Evolutionary conservation across 495 filamentous ascomycete genomes (phyloP).

Genomic region (Talaromyces thailandensis): DNA sequence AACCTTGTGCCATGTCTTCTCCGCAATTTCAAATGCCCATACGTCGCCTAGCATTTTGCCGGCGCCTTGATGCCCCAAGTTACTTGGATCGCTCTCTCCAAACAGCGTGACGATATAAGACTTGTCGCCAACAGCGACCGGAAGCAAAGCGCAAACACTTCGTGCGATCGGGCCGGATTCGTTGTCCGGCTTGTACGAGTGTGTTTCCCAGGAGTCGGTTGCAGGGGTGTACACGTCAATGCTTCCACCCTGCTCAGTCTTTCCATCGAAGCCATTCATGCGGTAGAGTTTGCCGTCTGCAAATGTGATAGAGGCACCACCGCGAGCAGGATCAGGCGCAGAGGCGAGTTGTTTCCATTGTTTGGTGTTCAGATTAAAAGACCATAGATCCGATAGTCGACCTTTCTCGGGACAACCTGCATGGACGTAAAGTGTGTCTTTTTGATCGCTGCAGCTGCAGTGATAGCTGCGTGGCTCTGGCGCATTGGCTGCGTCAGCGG

Average conservation of each 20-base stretch:
- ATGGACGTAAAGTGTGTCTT: slow-evolving; percentile 55
- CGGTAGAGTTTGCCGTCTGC: slow-evolving; percentile 51
- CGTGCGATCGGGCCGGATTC: slow-evolving; percentile 20
- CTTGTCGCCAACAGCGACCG: slow-evolving; percentile 41
- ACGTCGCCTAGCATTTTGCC: slow-evolving; percentile 63
- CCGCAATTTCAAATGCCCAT: slow-evolving; percentile 61
- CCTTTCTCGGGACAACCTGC: slow-evolving; percentile 56
- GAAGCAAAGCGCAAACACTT: slow-evolving; percentile 37
- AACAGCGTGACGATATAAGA: slow-evolving; percentile 56
- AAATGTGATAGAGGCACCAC: slow-evolving; percentile 55
- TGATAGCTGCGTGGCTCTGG: slow-evolving; percentile 43
- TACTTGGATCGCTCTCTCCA: slow-evolving; percentile 56
- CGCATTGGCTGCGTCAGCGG: slow-evolving; percentile 8
- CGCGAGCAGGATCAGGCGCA: slow-evolving; percentile 51
- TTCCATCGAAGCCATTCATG: slow-evolving; percentile 66
- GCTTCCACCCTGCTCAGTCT: slow-evolving; percentile 51
- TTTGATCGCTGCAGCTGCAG: slow-evolving; percentile 34
- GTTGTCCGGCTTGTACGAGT: slow-evolving; percentile 38
- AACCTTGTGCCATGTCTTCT: slow-evolving; percentile 42
- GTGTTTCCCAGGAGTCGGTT: slow-evolving; percentile 32
- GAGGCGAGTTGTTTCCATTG: slow-evolving; percentile 54
- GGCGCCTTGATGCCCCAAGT: slow-evolving; percentile 53
- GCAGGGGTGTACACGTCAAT: slow-evolving; percentile 46
- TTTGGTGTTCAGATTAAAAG: slow-evolving; percentile 49
- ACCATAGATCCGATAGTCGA: slow-evolving; percentile 60